Conservation (phyloP, 768 basidiomycete genomes). For the Lactarius pseudohatsudake region DNA sequence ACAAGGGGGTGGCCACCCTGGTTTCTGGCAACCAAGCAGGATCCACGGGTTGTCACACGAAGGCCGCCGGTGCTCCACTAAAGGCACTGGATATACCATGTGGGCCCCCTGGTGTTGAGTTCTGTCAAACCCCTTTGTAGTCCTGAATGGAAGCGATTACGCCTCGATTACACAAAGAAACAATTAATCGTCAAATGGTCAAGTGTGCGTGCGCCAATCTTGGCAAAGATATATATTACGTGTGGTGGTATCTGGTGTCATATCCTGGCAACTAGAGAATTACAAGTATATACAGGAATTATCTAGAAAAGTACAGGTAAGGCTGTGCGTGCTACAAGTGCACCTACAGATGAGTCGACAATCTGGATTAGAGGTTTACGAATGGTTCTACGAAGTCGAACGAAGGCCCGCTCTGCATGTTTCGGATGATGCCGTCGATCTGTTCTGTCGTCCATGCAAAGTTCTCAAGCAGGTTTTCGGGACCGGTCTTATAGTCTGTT, state of each 20-base stretch:
- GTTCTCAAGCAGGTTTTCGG: constrained; percentile 10
- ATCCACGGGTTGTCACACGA: background rate
- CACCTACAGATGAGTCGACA: background rate
- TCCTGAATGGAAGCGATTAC: background rate
- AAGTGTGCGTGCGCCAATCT: background rate
- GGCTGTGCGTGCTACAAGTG: background rate
- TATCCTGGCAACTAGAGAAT: background rate
- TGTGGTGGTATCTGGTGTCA: background rate
- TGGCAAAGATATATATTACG: constrained; percentile 3
- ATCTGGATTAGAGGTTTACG: background rate
- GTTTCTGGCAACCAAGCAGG: background rate
- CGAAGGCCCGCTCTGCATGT: constrained; percentile 5
- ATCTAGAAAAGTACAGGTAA: constrained; percentile 6
- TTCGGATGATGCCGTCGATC: constrained; percentile 13
- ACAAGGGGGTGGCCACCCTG: background rate
- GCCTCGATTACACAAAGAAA: background rate
- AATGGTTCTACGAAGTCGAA: constrained; percentile 2
- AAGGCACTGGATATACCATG: background rate
- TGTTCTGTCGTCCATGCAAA: constrained; percentile 15
- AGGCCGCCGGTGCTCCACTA: background rate
- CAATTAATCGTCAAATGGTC: background rate
- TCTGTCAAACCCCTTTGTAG: background rate
- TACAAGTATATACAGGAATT: constrained; percentile 22
- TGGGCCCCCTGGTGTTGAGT: background rate
- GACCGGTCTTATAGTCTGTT: background rate